Conservation (phyloP, 1,139 yeast genomes). For the Casaregolazyma lundiana region DNA sequence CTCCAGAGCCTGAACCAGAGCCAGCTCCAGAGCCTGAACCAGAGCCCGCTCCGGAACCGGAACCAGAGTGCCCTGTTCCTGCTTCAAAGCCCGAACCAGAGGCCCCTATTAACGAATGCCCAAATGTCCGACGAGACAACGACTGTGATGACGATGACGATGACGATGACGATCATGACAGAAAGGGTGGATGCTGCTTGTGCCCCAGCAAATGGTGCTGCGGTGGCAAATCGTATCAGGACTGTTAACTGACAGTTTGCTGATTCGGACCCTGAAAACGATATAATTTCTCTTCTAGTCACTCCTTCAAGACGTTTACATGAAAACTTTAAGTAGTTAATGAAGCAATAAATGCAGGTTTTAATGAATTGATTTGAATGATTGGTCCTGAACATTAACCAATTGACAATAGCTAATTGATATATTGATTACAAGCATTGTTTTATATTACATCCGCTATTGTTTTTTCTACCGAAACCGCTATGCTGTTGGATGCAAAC, state of each 20-base stretch:
- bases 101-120: neutral
- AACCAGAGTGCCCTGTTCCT: conserved; percentile 1
- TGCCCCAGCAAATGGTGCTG: no score
- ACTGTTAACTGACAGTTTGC: no score
- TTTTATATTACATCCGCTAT: no score
- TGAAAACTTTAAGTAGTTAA: neutral
- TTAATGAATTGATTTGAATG: neutral
- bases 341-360: neutral
- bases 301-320: neutral
- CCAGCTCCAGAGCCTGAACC: conserved; percentile 12
- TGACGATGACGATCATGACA: conserved; percentile 2
- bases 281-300: neutral
- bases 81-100: conserved; percentile 4
- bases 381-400: neutral
- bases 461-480: no score
- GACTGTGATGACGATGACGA: neutral
- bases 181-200: conserved; percentile 3
- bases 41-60: conserved; percentile 11
- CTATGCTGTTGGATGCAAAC: no score
- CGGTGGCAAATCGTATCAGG: no score
- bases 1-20: conserved; percentile 10
- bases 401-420: neutral
- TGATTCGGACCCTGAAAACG: neutral
- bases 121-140: neutral
- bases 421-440: no score